A percentile compares a stretch with the other conserved stretches of the same genome.
Conservation (phyloP, 768 basidiomycete genomes). For the Naganishia randhawae region DNA sequence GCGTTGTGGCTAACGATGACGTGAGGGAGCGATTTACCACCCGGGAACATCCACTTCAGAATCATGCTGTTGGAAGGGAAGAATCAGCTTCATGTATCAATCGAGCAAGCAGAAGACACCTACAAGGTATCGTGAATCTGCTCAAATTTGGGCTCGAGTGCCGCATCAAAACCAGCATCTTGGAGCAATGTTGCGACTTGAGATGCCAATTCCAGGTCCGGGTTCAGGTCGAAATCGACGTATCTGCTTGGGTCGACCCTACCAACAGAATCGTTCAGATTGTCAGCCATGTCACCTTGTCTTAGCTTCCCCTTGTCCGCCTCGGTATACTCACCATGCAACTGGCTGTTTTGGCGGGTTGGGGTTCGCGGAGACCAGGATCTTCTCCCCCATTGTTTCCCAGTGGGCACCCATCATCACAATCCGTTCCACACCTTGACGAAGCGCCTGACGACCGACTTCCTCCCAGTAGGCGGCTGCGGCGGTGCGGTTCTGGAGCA, state of each 20-base stretch:
- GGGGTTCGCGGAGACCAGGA: conserved; percentile 30
- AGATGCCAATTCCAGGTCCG: conserved; percentile 24
- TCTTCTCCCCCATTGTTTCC: conserved; percentile 29
- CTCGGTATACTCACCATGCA: conserved; percentile 25
- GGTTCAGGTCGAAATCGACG: conserved; percentile 31
- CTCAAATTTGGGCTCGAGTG: conserved; percentile 31
- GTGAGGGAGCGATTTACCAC: conserved; percentile 28
- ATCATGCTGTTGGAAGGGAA: conserved; percentile 33
- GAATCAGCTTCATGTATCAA: neutral
- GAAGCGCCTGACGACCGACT: conserved; percentile 29
- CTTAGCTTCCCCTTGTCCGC: neutral
- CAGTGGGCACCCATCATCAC: conserved; percentile 36
- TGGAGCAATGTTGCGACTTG: conserved; percentile 13
- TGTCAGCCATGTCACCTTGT: too few species aligned
- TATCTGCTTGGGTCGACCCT: conserved; percentile 32
- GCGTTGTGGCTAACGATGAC: conserved; percentile 33
- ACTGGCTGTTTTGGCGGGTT: conserved; percentile 34
- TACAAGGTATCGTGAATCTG: conserved; percentile 29
- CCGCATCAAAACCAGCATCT: conserved; percentile 28
- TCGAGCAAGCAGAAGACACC: neutral
- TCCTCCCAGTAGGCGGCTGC: conserved; percentile 32
- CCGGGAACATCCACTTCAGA: conserved; percentile 36
- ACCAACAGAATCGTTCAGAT: neutral
- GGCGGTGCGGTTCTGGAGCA: conserved; percentile 31
- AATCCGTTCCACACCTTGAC: conserved; percentile 30